These are phyloP conservation scores for Excoecaria cochinchinensis DNA, from an alignment of 345 rosid species.

Conservation along the genomic window DNA sequence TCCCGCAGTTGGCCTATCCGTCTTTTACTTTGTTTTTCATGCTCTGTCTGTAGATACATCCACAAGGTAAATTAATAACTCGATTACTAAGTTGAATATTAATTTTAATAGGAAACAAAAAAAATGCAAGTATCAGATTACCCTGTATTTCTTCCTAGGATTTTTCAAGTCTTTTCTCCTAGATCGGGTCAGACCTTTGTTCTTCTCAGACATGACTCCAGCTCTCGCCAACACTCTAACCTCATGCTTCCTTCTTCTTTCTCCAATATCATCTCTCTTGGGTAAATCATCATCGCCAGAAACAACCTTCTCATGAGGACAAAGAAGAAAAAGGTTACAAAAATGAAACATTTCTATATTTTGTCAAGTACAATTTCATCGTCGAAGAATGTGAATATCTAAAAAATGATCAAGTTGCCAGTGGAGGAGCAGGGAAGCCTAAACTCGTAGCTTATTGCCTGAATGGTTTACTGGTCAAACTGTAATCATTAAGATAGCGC, in stretches of 20 bases:
- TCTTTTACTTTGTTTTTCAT: slow-evolving; percentile 36
- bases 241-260: slow-evolving; percentile 84
- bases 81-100: neutral
- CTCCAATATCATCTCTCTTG: slow-evolving; percentile 89
- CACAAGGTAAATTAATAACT: neutral
- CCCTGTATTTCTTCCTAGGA: slow-evolving; percentile 88
- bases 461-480: neutral
- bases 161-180: slow-evolving; percentile 63
- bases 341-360: neutral
- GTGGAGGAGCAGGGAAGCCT: neutral
- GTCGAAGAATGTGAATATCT: neutral
- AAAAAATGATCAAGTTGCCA: neutral
- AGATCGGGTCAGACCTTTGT: slow-evolving; percentile 69
- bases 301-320: slow-evolving; percentile 41
- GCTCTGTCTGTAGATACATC: slow-evolving; percentile 41
- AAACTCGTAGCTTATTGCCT: neutral
- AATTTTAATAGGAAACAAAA: neutral
- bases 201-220: slow-evolving; percentile 58
- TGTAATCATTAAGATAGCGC: neutral
- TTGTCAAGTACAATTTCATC: neutral
- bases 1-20: slow-evolving; percentile 63
- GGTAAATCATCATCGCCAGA: slow-evolving; percentile 93
- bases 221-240: slow-evolving; percentile 77
- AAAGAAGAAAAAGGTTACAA: neutral
- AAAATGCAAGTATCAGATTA: slow-evolving; percentile 10